These are phyloP conservation scores for Termitomyces sp. DNA, from an alignment of 768 basidiomycete species.

Conservation along the genomic window DNA sequence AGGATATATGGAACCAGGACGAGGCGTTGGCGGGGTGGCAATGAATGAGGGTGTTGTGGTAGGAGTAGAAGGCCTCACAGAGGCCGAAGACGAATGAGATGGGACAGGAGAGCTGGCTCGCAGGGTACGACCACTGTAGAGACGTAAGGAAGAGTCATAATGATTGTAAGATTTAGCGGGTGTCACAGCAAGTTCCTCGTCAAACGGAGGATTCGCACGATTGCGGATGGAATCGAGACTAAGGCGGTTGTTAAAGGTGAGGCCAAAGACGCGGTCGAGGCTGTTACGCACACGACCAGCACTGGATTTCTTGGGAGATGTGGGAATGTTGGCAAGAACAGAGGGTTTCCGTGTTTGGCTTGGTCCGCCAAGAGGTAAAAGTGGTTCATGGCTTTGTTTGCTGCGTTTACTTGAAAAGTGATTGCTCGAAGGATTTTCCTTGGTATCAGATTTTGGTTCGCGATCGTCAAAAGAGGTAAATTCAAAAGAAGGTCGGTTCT, in stretches of 20 bases:
- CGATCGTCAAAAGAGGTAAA: constrained; percentile 9
- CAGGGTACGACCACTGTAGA: constrained; percentile 12
- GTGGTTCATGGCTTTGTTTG: constrained; percentile 69
- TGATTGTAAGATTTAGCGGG: constrained; percentile 8
- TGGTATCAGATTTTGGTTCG: constrained; percentile 1
- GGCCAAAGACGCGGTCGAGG: constrained; percentile 54
- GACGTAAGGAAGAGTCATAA: constrained; percentile 20
- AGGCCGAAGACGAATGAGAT: constrained; percentile 15
- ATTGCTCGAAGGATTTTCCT: constrained; percentile 3
- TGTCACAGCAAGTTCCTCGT: constrained; percentile 10
- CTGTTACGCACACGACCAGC: constrained; percentile 45
- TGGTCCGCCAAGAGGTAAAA: constrained; percentile 50
- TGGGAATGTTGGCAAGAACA: constrained; percentile 8
- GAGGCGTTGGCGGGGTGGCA: constrained; percentile 12
- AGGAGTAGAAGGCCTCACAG: constrained; percentile 4
- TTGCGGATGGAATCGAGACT: constrained; percentile 44
- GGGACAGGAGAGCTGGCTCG: constrained; percentile 16
- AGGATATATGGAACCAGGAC: constrained; percentile 17
- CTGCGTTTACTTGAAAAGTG: constrained; percentile 32
- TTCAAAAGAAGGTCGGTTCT: constrained; percentile 9
- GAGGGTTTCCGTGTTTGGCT: constrained; percentile 21
- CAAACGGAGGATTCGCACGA: constrained; percentile 6
- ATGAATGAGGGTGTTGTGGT: constrained; percentile 14
- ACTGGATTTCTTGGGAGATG: constrained; percentile 17
- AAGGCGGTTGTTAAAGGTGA: constrained; percentile 41